Percentiles rank a stretch among this genome's conserved stretches.
phyloP scores from a whole-genome alignment of 2,329 filamentous ascomycete genomes.

The Pestalotiopsis sp. region DNA sequence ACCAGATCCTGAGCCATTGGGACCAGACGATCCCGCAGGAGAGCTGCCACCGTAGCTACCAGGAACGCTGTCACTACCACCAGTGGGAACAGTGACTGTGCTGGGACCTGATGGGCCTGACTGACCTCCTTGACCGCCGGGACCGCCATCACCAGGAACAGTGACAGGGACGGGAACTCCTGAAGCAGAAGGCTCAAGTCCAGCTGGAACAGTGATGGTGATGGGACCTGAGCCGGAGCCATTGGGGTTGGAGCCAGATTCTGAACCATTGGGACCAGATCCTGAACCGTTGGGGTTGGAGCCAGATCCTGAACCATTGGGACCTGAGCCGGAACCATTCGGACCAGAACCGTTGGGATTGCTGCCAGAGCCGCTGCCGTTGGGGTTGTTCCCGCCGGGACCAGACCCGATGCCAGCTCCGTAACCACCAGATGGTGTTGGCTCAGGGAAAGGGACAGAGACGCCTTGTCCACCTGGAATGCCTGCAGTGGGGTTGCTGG shows the following conservation, averaged over 20 bases:
- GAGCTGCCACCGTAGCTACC: slow-evolving; percentile 1
- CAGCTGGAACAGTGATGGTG: not conserved
- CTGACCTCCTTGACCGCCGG: not conserved
- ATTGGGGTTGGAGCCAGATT: not conserved
- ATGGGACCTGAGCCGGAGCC: not conserved
- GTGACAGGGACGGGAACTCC: not conserved
- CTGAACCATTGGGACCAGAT: not conserved
- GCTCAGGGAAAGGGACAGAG: not conserved
- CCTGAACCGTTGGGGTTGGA: not conserved
- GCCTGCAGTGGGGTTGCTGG: not conserved
- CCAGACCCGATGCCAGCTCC: not conserved
- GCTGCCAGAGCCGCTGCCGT: not conserved
- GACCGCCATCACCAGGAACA: not conserved
- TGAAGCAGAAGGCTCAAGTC: not conserved
- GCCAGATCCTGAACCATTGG: not conserved
- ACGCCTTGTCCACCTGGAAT: not conserved
- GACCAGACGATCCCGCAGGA: not conserved
- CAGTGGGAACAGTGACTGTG: not conserved
- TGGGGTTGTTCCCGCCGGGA: not conserved
- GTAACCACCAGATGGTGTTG: slow-evolving; percentile 5
- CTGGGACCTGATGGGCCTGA: not conserved
- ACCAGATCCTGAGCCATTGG: not conserved
- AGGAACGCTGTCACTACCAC: not conserved
- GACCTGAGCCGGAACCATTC: not conserved
- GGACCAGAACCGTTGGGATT: not conserved